Evolutionary conservation across 257 asterid species (phyloP).

Genomic region (Perilla frutescens): DNA sequence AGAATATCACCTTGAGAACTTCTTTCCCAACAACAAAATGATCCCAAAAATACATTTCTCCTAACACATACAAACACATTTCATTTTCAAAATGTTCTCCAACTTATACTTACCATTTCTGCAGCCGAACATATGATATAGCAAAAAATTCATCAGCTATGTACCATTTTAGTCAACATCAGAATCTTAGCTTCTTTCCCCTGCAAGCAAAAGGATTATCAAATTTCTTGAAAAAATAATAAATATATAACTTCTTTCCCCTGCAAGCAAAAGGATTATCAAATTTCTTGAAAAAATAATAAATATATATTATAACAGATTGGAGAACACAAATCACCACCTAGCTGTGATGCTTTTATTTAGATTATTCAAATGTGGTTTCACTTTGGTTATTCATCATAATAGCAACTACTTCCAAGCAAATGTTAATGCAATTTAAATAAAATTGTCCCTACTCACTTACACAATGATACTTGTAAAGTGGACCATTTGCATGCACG

Average conservation of each 20-base stretch:
- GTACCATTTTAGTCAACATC: slow-evolving; percentile 14
- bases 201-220: slow-evolving; percentile 33
- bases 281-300: background rate
- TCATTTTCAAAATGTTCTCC: no score
- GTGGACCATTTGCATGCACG: no score
- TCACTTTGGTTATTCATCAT: background rate
- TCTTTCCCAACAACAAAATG: background rate
- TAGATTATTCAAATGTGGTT: no score
- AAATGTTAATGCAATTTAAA: no score
- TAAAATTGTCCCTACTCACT: no score
- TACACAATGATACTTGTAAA: no score
- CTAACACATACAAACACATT: background rate
- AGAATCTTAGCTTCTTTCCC: background rate
- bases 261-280: slow-evolving; percentile 33
- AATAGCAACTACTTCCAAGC: no score
- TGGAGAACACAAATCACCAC: background rate
- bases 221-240: no score
- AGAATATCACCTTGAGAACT: background rate
- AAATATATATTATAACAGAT: background rate
- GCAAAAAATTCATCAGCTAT: background rate
- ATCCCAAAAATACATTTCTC: background rate
- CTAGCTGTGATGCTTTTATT: background rate
- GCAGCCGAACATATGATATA: no score
- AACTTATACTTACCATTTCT: no score
- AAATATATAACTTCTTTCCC: background rate